These are phyloP conservation scores for Musa itinerans DNA, from an alignment of 176 grass and related monocot genomes.

Conservation along the genomic window DNA sequence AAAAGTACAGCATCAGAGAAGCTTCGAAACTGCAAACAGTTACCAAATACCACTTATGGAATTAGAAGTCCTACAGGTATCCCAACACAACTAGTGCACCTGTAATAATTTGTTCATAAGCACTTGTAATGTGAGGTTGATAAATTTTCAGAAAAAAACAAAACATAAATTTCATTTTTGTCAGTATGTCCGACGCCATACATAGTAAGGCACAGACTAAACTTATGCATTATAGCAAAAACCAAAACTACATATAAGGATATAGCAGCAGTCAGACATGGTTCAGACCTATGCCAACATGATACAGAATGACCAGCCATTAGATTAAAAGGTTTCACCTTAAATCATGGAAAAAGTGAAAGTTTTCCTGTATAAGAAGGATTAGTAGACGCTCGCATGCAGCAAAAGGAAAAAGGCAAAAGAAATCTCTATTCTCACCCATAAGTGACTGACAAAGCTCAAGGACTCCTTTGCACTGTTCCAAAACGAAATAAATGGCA, in stretches of 20 bases:
- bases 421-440: constrained; percentile 50
- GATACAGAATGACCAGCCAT: too few species aligned
- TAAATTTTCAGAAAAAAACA: neutral
- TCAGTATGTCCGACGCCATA: neutral
- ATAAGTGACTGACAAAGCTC: constrained; percentile 43
- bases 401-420: neutral
- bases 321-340: neutral
- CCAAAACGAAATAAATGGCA: constrained; percentile 44
- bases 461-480: constrained; percentile 48
- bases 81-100: neutral
- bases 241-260: too few species aligned
- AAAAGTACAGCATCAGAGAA: neutral
- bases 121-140: neutral
- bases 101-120: neutral
- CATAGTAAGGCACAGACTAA: neutral
- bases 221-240: too few species aligned
- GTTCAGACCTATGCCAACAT: too few species aligned
- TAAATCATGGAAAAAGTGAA: neutral
- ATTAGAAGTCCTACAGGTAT: neutral
- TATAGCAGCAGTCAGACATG: too few species aligned
- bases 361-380: neutral
- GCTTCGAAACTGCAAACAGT: neutral
- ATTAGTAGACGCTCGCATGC: neutral
- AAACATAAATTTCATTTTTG: neutral
- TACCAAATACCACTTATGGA: too few species aligned